phyloP scores from a whole-genome alignment of 805 yeast species.

The Saccharomycopsis selenospora region DNA sequence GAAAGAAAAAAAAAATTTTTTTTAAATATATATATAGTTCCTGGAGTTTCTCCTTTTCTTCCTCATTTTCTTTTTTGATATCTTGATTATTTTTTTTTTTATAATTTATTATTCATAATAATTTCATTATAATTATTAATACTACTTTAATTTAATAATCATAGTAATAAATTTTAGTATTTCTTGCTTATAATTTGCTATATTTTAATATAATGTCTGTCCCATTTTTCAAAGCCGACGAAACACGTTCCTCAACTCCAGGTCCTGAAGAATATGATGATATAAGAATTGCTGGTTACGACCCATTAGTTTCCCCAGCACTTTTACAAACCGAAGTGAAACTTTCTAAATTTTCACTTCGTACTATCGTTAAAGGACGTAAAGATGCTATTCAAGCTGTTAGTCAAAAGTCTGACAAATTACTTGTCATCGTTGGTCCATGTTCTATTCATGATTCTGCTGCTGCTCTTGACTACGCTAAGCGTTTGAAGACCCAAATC shows the following conservation, averaged over 20 bases:
- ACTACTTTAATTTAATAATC: too few species aligned
- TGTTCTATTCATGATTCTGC: slow-evolving; percentile 93
- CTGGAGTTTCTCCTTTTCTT: too few species aligned
- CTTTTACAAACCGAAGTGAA: slow-evolving; percentile 81
- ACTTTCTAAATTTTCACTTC: slow-evolving; percentile 49
- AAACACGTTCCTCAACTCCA: slow-evolving; percentile 5
- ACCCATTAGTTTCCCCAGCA: slow-evolving; percentile 94
- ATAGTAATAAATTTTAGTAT: too few species aligned
- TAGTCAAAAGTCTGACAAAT: slow-evolving; percentile 77
- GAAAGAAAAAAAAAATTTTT: too few species aligned
- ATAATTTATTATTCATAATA: too few species aligned
- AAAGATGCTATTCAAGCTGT: slow-evolving; percentile 65
- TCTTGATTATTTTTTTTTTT: too few species aligned
- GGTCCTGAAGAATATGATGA: slow-evolving; percentile 39
- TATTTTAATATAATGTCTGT: not conserved
- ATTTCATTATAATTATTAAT: too few species aligned
- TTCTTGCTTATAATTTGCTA: too few species aligned
- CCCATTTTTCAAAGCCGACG: slow-evolving; percentile 1
- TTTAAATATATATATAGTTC: too few species aligned
- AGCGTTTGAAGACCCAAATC: slow-evolving; percentile 49
- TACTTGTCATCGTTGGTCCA: slow-evolving; percentile 89
- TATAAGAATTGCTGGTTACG: slow-evolving; percentile 81
- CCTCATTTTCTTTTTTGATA: too few species aligned
- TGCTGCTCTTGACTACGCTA: slow-evolving; percentile 87
- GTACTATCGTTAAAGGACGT: slow-evolving; percentile 69